Evolutionary conservation across 169 alveolate species (phyloP).

Genomic region (Babesia divergens): DNA sequence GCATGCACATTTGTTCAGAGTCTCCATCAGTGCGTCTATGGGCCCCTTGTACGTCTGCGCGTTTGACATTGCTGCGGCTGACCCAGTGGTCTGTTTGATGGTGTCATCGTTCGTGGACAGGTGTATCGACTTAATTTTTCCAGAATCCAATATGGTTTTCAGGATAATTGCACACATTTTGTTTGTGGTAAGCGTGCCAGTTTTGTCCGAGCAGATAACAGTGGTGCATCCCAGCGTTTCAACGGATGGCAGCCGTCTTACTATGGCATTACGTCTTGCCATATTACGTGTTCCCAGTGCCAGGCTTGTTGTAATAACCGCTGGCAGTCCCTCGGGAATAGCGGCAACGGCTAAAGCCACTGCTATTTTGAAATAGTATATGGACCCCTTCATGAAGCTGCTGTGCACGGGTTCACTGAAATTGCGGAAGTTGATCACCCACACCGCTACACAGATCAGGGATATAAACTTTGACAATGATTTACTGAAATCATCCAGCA

Average conservation of each 20-base stretch:
- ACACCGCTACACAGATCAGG: constrained; percentile 90
- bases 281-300: constrained; percentile 96
- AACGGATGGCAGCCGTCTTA: constrained; percentile 93
- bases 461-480: constrained; percentile 88
- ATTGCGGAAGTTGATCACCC: constrained; percentile 93
- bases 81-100: neutral
- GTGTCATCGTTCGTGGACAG: constrained; percentile 5
- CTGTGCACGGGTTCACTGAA: constrained; percentile 98
- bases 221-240: constrained; percentile 99
- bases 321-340: constrained; percentile 99
- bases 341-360: constrained; percentile 99
- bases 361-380: constrained; percentile 95
- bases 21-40: constrained; percentile 4
- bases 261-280: constrained; percentile 96
- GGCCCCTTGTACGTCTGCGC: constrained; percentile 19
- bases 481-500: constrained; percentile 92
- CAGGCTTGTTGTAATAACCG: constrained; percentile 97
- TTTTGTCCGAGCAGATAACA: constrained; percentile 97
- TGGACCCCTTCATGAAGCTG: constrained; percentile 89
- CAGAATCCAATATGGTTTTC: constrained; percentile 10
- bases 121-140: constrained; percentile 1
- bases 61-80: neutral
- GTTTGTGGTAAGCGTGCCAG: constrained; percentile 98
- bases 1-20: constrained; percentile 37
- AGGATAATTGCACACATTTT: constrained; percentile 87